These are phyloP conservation scores for Colletotrichum graminicola DNA, from an alignment of 2,329 filamentous ascomycete genomes.

Conservation along the genomic window DNA sequence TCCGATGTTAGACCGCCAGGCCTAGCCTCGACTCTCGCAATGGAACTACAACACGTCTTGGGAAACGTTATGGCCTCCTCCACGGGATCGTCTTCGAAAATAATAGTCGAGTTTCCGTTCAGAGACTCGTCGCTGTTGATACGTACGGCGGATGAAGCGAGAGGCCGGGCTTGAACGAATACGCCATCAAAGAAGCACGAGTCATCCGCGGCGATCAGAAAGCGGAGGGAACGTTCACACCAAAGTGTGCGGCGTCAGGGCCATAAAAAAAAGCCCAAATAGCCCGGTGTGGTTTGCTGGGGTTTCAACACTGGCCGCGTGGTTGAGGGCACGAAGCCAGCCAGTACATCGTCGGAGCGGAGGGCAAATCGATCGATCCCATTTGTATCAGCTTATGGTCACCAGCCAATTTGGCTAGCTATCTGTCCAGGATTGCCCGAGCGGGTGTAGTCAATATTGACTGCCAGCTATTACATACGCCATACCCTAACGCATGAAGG, in stretches of 20 bases:
- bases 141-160: too few relatives aligned
- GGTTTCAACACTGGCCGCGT: background rate
- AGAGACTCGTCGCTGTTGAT: too few relatives aligned
- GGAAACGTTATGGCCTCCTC: background rate
- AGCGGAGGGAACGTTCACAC: background rate
- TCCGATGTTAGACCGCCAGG: background rate
- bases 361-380: background rate
- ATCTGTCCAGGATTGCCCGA: background rate
- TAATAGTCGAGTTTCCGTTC: background rate
- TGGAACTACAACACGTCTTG: background rate
- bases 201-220: background rate
- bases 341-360: background rate
- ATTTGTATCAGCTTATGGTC: background rate
- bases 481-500: constrained; percentile 24
- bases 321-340: background rate
- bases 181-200: background rate
- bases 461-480: background rate
- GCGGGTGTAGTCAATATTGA: constrained; percentile 11
- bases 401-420: background rate
- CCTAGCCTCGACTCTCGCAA: background rate
- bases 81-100: background rate
- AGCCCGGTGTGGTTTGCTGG: too few relatives aligned
- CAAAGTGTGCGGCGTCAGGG: too few relatives aligned
- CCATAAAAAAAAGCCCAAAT: background rate
- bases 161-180: background rate